Conservation (phyloP, 805 yeast genomes). For the Komagataella populi region DNA sequence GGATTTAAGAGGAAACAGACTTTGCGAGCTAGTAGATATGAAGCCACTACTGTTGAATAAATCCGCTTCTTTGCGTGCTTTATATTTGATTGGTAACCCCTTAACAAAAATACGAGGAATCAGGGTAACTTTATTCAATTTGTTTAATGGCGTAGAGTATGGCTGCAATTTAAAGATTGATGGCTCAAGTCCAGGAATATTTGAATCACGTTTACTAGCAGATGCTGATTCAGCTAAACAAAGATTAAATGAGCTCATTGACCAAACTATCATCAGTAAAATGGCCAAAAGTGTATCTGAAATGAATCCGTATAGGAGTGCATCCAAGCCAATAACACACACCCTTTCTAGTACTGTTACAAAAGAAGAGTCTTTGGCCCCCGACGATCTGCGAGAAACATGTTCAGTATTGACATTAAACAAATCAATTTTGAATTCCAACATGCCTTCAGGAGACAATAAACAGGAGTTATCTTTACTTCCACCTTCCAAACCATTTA, state of each 20-base stretch:
- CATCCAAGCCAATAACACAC: not conserved
- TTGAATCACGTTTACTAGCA: conserved; percentile 40
- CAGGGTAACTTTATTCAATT: conserved; percentile 39
- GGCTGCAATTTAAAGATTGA: conserved; percentile 36
- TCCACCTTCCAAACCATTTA: not conserved
- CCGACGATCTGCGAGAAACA: not conserved
- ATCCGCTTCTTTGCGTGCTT: conserved; percentile 9
- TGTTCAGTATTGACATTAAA: not conserved
- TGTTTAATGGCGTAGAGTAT: conserved; percentile 38
- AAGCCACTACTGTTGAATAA: conserved; percentile 23
- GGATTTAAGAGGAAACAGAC: conserved; percentile 35
- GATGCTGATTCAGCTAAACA: conserved; percentile 34
- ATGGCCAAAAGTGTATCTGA: conserved; percentile 23
- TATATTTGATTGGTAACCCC: conserved; percentile 25
- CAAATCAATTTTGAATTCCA: not conserved
- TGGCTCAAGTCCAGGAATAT: conserved; percentile 48
- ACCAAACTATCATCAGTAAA: conserved; percentile 18
- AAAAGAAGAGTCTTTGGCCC: not conserved
- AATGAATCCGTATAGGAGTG: conserved; percentile 10
- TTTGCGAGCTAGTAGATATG: conserved; percentile 23
- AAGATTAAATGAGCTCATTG: conserved; percentile 26
- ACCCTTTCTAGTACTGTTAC: not conserved
- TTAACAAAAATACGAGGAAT: conserved; percentile 24
- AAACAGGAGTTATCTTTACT: not conserved
- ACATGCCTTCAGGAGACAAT: not conserved